A percentile compares a stretch with the other conserved stretches of the same genome.
phyloP scores from a whole-genome alignment of 1,284 basidiomycete species.

The Nidula niveotomentosa region DNA sequence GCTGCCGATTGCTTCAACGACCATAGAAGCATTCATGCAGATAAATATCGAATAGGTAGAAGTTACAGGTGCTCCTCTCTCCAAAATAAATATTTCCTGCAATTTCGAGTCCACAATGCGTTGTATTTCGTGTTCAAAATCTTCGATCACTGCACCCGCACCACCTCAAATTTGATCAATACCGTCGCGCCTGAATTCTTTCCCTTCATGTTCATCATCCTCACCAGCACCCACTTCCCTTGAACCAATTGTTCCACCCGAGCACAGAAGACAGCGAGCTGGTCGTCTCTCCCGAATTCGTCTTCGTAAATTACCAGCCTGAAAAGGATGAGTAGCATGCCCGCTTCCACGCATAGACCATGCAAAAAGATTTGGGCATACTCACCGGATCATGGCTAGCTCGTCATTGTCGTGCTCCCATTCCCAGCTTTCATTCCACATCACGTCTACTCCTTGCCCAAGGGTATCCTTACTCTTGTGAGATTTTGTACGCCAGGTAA shows the following conservation, averaged over 20 bases:
- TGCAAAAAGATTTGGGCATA: not conserved
- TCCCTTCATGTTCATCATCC: slow-evolving; percentile 52
- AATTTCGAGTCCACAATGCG: too few relatives aligned
- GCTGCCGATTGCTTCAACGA: too few relatives aligned
- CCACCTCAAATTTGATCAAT: slow-evolving; percentile 36
- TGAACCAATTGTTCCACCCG: slow-evolving; percentile 40
- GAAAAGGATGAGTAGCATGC: not conserved
- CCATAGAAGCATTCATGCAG: too few relatives aligned
- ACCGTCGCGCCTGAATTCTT: slow-evolving; percentile 50
- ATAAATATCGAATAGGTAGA: too few relatives aligned
- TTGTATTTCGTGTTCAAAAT: too few relatives aligned
- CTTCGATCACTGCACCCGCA: too few relatives aligned
- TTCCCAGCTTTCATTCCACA: slow-evolving; percentile 44
- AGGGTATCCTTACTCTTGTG: slow-evolving; percentile 29
- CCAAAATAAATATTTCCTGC: too few relatives aligned
- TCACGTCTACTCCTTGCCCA: slow-evolving; percentile 36
- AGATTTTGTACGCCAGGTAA: slow-evolving; percentile 39
- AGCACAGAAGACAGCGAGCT: slow-evolving; percentile 49
- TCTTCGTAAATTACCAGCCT: slow-evolving; percentile 38
- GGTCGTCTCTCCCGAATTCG: slow-evolving; percentile 40
- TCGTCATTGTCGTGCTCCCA: slow-evolving; percentile 51
- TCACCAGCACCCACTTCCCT: slow-evolving; percentile 47
- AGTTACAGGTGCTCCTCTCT: too few relatives aligned
- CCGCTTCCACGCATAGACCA: not conserved
- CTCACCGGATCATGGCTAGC: slow-evolving; percentile 49